A percentile compares a stretch with the other conserved stretches of the same genome.
These are phyloP conservation scores for Cajanus cajan DNA, from an alignment of 306 rosid genomes.

Conservation along the genomic window DNA sequence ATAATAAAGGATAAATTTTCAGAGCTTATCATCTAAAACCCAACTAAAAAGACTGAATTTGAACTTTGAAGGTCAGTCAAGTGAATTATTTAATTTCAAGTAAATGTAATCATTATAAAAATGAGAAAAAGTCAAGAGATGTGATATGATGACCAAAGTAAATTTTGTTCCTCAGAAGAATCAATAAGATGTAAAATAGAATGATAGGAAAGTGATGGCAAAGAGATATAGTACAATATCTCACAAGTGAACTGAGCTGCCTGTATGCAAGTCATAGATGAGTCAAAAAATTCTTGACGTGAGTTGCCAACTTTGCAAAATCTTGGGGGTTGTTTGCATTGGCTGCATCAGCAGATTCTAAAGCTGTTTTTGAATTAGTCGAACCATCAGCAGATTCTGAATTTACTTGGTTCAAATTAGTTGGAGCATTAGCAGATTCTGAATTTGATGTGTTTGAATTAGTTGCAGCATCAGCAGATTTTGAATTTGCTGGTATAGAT, in stretches of 20 bases:
- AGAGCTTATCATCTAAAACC: neutral
- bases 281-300: neutral
- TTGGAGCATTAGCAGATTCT: constrained; percentile 36
- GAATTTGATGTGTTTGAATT: constrained; percentile 37
- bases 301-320: constrained; percentile 30
- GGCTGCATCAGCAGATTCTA: neutral
- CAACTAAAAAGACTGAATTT: neutral
- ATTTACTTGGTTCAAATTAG: constrained; percentile 27
- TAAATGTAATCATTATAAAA: neutral
- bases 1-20: neutral
- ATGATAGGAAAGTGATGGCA: neutral
- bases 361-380: constrained; percentile 32
- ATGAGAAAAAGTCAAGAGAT: too few species aligned
- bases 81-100: constrained; percentile 7
- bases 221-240: constrained; percentile 24
- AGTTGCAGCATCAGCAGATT: constrained; percentile 41
- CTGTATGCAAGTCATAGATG: constrained; percentile 2
- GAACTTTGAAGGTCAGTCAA: neutral
- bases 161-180: neutral
- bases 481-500: constrained; percentile 46
- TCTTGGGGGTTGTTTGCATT: constrained; percentile 37
- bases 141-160: neutral
- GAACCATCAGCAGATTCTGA: neutral
- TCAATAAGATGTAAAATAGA: neutral
- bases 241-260: constrained; percentile 4